A percentile compares a stretch with the other conserved stretches of the same genome.
Conservation (phyloP, 2,329 filamentous ascomycete species). For the Sordariomycetes sp. region DNA sequence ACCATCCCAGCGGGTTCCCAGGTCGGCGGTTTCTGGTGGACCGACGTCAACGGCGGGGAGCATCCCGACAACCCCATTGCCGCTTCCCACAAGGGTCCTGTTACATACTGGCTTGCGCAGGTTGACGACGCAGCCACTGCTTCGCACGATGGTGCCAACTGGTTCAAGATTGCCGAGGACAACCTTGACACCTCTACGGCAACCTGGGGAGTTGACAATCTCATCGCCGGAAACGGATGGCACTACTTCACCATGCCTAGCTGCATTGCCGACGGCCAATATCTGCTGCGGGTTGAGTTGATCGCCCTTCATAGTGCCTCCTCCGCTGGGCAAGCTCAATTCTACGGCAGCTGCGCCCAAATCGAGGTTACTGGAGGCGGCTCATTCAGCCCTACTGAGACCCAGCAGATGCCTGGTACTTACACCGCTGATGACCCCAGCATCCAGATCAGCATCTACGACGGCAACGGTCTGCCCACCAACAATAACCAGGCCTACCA, state of each 20-base stretch:
- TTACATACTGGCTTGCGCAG: constrained; percentile 37
- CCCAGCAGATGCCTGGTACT: constrained; percentile 19
- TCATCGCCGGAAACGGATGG: constrained; percentile 17
- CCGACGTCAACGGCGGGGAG: constrained; percentile 39
- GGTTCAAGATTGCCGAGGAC: constrained; percentile 44
- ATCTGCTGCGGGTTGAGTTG: constrained; percentile 30
- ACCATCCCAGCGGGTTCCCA: constrained; percentile 36
- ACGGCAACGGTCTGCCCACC: constrained; percentile 16
- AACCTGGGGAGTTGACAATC: constrained; percentile 18
- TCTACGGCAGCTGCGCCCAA: constrained; percentile 13
- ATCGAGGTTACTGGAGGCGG: constrained; percentile 23
- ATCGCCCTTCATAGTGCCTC: constrained; percentile 29
- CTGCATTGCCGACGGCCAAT: constrained; percentile 28
- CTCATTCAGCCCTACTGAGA: constrained; percentile 5
- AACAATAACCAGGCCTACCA: constrained; percentile 20
- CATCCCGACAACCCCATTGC: constrained; percentile 40
- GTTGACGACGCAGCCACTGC: constrained; percentile 35
- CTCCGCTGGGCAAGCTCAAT: constrained; percentile 12
- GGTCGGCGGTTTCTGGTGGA: constrained; percentile 39
- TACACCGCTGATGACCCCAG: constrained; percentile 23
- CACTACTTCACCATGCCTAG: constrained; percentile 25
- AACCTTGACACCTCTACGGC: constrained; percentile 15
- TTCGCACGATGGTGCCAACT: constrained; percentile 24
- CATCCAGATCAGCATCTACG: constrained; percentile 23
- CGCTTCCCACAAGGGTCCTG: constrained; percentile 37